Conservation (phyloP, 163 green algal species). For the Volvox carteri region DNA sequence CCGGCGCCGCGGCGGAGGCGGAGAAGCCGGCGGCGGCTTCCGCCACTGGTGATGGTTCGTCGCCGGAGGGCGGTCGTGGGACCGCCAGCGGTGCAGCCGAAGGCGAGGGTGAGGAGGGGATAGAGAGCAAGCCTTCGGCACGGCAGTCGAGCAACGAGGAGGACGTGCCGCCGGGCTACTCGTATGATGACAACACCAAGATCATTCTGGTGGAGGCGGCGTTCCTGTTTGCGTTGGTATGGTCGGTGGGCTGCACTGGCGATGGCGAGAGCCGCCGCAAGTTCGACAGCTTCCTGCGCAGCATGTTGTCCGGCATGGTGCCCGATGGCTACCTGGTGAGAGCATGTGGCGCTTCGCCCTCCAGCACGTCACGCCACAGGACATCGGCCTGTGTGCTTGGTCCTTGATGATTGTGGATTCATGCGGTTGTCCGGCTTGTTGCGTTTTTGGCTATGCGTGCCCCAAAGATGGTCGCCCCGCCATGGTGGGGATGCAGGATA, state of each 20-base stretch:
- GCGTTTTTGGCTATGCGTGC: too few relatives aligned
- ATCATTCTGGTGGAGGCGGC: conserved; percentile 74
- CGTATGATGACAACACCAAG: conserved; percentile 70
- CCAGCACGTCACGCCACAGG: too few relatives aligned
- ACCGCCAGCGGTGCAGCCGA: not conserved
- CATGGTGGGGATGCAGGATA: too few relatives aligned
- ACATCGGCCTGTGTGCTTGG: too few relatives aligned
- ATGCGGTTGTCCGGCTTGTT: too few relatives aligned
- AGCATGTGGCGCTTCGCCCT: too few relatives aligned
- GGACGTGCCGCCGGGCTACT: conserved; percentile 11
- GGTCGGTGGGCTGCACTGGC: conserved; percentile 79
- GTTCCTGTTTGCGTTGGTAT: conserved; percentile 85
- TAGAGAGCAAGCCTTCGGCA: not conserved
- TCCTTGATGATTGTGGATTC: too few relatives aligned
- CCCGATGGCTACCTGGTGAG: conserved; percentile 67
- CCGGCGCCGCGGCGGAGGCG: conserved; percentile 32
- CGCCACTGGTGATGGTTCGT: not conserved
- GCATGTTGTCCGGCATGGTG: conserved; percentile 25
- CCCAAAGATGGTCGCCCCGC: too few relatives aligned
- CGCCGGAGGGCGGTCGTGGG: not conserved
- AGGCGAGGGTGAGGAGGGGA: not conserved
- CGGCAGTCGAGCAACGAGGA: conserved; percentile 7
- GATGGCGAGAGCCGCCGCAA: conserved; percentile 73
- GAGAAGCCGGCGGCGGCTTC: not conserved
- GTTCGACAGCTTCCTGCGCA: conserved; percentile 81